Conservation (phyloP, 805 yeast genomes). For the Barnettozyma pratensis region DNA sequence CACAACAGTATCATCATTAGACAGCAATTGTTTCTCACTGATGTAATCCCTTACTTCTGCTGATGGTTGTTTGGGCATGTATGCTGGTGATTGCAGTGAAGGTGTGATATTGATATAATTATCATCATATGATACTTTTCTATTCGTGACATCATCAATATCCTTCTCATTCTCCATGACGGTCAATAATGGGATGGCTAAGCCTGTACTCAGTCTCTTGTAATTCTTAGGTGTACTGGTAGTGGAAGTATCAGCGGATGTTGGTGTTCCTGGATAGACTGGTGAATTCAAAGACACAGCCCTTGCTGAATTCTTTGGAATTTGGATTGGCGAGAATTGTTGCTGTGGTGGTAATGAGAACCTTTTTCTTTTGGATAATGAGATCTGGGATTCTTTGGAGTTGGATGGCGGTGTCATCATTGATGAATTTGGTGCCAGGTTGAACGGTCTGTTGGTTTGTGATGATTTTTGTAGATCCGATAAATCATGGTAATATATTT, state of each 20-base stretch:
- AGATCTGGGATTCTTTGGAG: background rate
- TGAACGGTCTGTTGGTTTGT: constrained; percentile 12
- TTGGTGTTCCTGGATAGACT: background rate
- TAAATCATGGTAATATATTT: constrained; percentile 3
- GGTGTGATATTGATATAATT: constrained; percentile 15
- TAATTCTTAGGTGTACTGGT: constrained; percentile 6
- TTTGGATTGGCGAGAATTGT: constrained; percentile 2
- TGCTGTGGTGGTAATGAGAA: constrained; percentile 18
- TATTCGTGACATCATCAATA: background rate
- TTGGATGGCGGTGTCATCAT: background rate
- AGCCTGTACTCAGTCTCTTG: constrained; percentile 26
- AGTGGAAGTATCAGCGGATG: constrained; percentile 2
- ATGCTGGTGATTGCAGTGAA: constrained; percentile 5
- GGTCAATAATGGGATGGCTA: constrained; percentile 24
- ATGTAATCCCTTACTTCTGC: constrained; percentile 13
- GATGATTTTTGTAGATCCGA: constrained; percentile 1
- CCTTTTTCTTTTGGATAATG: constrained; percentile 18
- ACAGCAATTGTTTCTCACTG: constrained; percentile 12
- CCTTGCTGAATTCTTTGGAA: constrained; percentile 4
- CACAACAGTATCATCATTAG: constrained; percentile 24
- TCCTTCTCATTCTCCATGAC: constrained; percentile 20
- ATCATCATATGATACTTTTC: constrained; percentile 20
- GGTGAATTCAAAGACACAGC: constrained; percentile 6
- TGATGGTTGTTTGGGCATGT: background rate
- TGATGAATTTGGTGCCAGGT: background rate